These are phyloP conservation scores for Kwoniella dejecticola DNA, from an alignment of 768 basidiomycete genomes.

Conservation along the genomic window DNA sequence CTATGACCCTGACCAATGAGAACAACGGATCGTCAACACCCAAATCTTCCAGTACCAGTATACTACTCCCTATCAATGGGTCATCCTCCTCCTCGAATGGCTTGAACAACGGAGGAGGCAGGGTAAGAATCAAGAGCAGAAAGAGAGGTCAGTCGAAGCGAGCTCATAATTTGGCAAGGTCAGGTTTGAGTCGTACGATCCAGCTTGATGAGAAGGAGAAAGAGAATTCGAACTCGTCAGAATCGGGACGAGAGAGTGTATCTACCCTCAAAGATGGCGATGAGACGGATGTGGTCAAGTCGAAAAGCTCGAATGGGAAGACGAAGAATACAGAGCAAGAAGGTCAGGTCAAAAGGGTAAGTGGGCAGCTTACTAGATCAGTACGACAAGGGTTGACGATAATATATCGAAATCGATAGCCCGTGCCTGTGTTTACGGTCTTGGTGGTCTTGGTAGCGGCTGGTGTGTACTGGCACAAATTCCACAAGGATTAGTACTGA, in stretches of 20 bases:
- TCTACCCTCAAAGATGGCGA: constrained; percentile 34
- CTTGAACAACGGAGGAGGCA: not conserved
- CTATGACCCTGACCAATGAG: not conserved
- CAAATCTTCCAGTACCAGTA: constrained; percentile 6
- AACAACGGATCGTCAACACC: constrained; percentile 31
- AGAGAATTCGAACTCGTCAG: constrained; percentile 17
- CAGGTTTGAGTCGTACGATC: constrained; percentile 1
- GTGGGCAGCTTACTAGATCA: not conserved
- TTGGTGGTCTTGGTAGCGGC: constrained; percentile 42
- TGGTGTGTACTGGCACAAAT: constrained; percentile 40
- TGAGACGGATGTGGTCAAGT: constrained; percentile 16
- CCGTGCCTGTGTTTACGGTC: constrained; percentile 41
- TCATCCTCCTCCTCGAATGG: not conserved
- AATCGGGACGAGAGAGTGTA: constrained; percentile 19
- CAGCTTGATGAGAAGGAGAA: constrained; percentile 18
- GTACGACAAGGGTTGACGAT: too few relatives aligned
- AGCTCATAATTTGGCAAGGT: not conserved
- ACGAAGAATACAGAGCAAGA: constrained; percentile 12
- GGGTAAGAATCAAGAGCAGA: not conserved
- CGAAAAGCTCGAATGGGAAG: not conserved
- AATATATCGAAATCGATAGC: constrained; percentile 17
- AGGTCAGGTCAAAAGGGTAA: constrained; percentile 24
- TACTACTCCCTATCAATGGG: not conserved
- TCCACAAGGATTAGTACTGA: constrained; percentile 25
- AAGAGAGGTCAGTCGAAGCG: not conserved